These are phyloP conservation scores for Silene conica DNA, from an alignment of 148 eudicot species.

Conservation along the genomic window DNA sequence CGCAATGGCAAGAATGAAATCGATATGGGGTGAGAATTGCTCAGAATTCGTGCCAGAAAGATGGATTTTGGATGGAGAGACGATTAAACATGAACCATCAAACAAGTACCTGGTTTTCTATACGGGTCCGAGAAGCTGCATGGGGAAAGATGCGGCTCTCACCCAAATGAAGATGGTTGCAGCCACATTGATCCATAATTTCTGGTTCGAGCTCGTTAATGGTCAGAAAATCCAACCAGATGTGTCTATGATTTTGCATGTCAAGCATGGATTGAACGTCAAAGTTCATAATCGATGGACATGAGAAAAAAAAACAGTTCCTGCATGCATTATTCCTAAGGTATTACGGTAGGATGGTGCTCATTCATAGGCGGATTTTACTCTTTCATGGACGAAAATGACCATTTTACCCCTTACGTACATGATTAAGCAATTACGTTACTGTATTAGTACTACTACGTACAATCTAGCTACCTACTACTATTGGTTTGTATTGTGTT, in stretches of 20 bases:
- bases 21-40: slow-evolving; percentile 30
- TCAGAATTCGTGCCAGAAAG: slow-evolving; percentile 28
- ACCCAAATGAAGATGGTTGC: slow-evolving; percentile 36
- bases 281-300: slow-evolving; percentile 26
- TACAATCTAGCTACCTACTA: too few relatives aligned
- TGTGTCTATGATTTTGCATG: slow-evolving; percentile 41
- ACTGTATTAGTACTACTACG: too few relatives aligned
- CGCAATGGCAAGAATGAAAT: slow-evolving; percentile 27
- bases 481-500: too few relatives aligned
- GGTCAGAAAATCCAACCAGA: slow-evolving; percentile 31
- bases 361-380: too few relatives aligned
- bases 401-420: too few relatives aligned
- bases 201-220: slow-evolving; percentile 26
- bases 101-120: slow-evolving; percentile 23
- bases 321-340: too few relatives aligned
- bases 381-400: too few relatives aligned
- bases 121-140: slow-evolving; percentile 30
- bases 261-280: slow-evolving; percentile 39
- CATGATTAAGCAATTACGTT: too few relatives aligned
- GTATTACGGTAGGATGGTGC: too few relatives aligned
- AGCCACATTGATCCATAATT: slow-evolving; percentile 32
- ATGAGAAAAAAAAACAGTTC: not conserved
- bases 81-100: slow-evolving; percentile 19
- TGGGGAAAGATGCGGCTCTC: slow-evolving; percentile 30
- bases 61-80: slow-evolving; percentile 24